Evolutionary conservation across 1,284 basidiomycete genomes (phyloP), one percentile per base, ranked within the genome.

Genomic region (Sanguinoderma infundibulare): DNA sequence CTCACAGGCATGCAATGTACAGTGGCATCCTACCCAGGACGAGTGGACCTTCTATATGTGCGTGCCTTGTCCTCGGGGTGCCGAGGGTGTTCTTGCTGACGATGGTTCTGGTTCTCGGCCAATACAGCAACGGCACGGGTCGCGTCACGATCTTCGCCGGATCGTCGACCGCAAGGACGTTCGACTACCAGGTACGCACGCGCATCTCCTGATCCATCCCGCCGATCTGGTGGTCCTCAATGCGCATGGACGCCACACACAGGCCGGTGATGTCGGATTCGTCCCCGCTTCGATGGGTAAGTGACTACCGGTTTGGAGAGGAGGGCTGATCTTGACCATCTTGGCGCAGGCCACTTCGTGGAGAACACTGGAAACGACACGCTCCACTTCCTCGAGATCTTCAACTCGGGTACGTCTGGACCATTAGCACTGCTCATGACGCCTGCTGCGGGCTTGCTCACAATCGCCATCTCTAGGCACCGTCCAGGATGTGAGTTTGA

Each of bases 11-110:
- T 36, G 30, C 46, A 32, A 49, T 35, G 24, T 20, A 28, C 54
- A 91, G 84, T 92, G 89, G 89, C 90, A 91, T 71, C 88, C 89
- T 6, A 90, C 86, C 40, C 79, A 87, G 71, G 83, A 85, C 66
- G 87, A 90, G 74, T 90, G 87, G 87, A 82, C 78, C 59, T 87
- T 83, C 74, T 87, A 74, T 64, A 57, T 80, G 78, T 80, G 59
- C 30, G 76, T 68, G 28, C 12, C 40, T 34, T 51, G 20, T 24
- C 46, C 46, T 49, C 1, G 14, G 28, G 32, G 9, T 32, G 32
- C 38, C 22, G n/a, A 20, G 17, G 34, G 15, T 15, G 28, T 34
- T 32, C 49, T 22, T 35, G 52, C 61, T 46, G 44, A 59, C 40
- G 24, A 35, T 9, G 34, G 28, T 38, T 61, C 6, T 9, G 34